phyloP scores from a whole-genome alignment of 1,284 basidiomycete genomes.

The Tilletia caries region DNA sequence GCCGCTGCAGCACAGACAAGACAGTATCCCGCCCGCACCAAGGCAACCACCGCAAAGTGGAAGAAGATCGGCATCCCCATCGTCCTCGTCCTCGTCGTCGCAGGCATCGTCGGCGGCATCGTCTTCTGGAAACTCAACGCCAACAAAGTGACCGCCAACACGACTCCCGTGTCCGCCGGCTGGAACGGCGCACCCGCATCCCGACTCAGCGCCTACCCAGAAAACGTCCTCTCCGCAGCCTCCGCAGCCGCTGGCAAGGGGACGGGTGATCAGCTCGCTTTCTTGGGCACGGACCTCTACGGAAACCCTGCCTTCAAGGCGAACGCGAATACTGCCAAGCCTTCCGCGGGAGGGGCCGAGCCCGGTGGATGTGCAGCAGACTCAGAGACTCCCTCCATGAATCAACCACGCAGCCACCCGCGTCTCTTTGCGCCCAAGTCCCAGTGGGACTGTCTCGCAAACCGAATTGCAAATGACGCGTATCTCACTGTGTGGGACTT shows the following conservation, averaged over 20 bases:
- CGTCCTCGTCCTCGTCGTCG: slow-evolving; percentile 11
- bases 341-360: slow-evolving; percentile 20
- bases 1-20: background rate
- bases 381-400: slow-evolving; percentile 11
- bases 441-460: slow-evolving; percentile 80
- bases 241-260: slow-evolving; percentile 65
- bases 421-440: slow-evolving; percentile 87
- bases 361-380: slow-evolving; percentile 2
- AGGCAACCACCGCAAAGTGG: background rate
- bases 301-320: slow-evolving; percentile 83
- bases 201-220: background rate
- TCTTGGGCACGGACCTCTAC: slow-evolving; percentile 62
- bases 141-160: background rate
- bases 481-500: slow-evolving; percentile 86
- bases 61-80: slow-evolving; percentile 13
- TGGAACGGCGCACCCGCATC: slow-evolving; percentile 2
- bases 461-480: slow-evolving; percentile 76
- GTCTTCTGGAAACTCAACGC: slow-evolving; percentile 1
- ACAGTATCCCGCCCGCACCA: background rate
- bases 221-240: slow-evolving; percentile 56
- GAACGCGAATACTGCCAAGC: slow-evolving; percentile 54
- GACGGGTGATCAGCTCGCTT: slow-evolving; percentile 69
- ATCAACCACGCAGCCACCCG: slow-evolving; percentile 72
- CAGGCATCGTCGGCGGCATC: slow-evolving; percentile 5
- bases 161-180: slow-evolving; percentile 3